phyloP scores from a whole-genome alignment of 805 yeast genomes.

The Candida maesae region DNA sequence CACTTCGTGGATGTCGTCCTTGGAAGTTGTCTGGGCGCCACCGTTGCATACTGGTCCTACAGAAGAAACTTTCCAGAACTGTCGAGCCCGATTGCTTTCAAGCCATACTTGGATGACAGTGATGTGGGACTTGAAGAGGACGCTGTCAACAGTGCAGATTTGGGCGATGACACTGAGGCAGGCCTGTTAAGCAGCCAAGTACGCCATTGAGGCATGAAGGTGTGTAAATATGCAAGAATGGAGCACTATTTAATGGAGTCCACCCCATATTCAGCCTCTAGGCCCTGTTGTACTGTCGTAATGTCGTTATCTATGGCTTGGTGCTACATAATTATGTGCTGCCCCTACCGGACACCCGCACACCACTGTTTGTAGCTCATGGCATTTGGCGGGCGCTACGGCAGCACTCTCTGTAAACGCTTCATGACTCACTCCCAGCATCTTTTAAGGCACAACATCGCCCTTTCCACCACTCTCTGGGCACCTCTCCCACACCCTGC shows the following conservation, averaged over 20 bases:
- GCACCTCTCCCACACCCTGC: background rate
- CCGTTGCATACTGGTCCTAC: constrained; percentile 46
- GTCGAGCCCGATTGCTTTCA: constrained; percentile 32
- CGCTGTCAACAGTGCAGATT: constrained; percentile 18
- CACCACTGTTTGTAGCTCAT: background rate
- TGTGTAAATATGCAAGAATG: background rate
- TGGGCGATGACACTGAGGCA: constrained; percentile 15
- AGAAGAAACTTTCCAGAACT: constrained; percentile 39
- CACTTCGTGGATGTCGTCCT: constrained; percentile 80
- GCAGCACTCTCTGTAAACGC: background rate
- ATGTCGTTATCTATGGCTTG: too few relatives aligned
- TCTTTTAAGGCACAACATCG: background rate
- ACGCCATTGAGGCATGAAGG: background rate
- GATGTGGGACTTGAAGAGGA: constrained; percentile 32
- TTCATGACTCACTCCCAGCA: background rate
- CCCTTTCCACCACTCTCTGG: too few relatives aligned
- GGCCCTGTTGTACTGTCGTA: too few relatives aligned
- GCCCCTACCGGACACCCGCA: background rate
- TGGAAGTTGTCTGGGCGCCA: constrained; percentile 66
- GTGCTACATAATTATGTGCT: too few relatives aligned
- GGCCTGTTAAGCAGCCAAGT: constrained; percentile 12
- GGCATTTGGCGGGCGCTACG: background rate
- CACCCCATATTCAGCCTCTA: too few relatives aligned
- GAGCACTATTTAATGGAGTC: too few relatives aligned
- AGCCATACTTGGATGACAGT: constrained; percentile 39